Evolutionary conservation across 495 filamentous ascomycete species (phyloP), one percentile per base, ranked within the genome.

Genomic region (Xylaria palmicola): DNA sequence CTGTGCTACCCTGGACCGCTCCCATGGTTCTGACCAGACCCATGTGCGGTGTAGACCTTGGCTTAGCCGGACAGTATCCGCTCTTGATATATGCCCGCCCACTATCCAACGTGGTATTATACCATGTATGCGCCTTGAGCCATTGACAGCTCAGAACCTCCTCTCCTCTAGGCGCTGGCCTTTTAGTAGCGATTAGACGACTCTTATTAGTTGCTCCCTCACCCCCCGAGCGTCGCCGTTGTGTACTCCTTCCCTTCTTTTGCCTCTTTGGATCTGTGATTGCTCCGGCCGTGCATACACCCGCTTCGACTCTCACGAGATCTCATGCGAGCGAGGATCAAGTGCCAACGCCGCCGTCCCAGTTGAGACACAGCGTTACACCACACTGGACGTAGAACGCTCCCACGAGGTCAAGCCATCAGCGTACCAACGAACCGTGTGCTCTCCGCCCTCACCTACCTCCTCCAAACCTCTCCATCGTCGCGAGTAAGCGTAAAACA

Each of bases 61-160:
- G 67, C 69, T 69, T 72, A 69, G 67, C 69, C 69, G 69, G 69
- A 64, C 69, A 67, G 67, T 65, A 72, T 69, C 69, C 69, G 69
- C 69, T 66, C 67, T 68, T 64, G 69, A 72, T 72, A 72, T 72
- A 72, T 72, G 69, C 62, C 69, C 69, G 63, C 68, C 64, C 62
- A 62, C 64, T 72, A 64, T 64, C 65, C 67, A 69, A 72, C 63
- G 69, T 69, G 40, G 59, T 44, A 59, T 41, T 59, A 59, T 59
- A 59, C 56, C 24, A 51, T 44, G 45, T 59, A 43, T 56, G 67
- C 63, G 64, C 68, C 66, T 64, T 66, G 69, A 64, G 67, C 69
- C 69, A 72, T 72, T 72, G 69, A 72, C 67, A 72, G 64, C 60
- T 69, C 69, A 72, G 69, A 68, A 69, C 66, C 64, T 62, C 51